Percentiles rank a stretch among this genome's conserved stretches.
These are phyloP conservation scores for Xylaria venustula DNA, from an alignment of 495 filamentous ascomycete genomes.

Conservation along the genomic window DNA sequence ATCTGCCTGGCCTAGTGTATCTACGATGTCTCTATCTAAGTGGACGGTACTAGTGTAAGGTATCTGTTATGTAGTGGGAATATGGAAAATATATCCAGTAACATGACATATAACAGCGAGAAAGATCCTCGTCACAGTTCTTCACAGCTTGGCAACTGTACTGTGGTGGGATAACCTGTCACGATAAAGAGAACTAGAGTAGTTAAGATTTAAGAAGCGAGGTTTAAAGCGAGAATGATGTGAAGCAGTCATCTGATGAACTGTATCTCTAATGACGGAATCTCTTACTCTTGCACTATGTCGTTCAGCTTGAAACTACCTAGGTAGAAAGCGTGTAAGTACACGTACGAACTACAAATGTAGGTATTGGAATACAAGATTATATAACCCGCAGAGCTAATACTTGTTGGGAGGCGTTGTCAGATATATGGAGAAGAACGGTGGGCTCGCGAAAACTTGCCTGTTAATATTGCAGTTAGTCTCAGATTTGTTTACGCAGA, in stretches of 20 bases:
- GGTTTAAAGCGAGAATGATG: no score
- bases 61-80: neutral
- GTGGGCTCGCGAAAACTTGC: conserved; percentile 7
- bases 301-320: no score
- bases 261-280: neutral
- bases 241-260: neutral
- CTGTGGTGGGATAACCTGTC: conserved; percentile 2
- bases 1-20: neutral
- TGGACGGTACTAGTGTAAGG: no score
- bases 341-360: no score
- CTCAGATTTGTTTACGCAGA: no score
- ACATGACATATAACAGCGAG: neutral
- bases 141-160: neutral
- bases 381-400: no score
- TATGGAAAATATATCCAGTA: neutral
- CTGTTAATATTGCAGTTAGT: neutral
- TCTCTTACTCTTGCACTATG: neutral
- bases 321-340: neutral
- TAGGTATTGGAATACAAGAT: no score
- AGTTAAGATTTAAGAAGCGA: neutral
- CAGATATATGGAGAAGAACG: neutral
- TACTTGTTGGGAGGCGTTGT: neutral
- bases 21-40: neutral
- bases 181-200: neutral
- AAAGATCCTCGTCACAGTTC: neutral